A percentile compares a stretch with the other conserved stretches of the same genome.
Evolutionary conservation across 768 basidiomycete genomes (phyloP).

Genomic region (Podaxis sp.): DNA sequence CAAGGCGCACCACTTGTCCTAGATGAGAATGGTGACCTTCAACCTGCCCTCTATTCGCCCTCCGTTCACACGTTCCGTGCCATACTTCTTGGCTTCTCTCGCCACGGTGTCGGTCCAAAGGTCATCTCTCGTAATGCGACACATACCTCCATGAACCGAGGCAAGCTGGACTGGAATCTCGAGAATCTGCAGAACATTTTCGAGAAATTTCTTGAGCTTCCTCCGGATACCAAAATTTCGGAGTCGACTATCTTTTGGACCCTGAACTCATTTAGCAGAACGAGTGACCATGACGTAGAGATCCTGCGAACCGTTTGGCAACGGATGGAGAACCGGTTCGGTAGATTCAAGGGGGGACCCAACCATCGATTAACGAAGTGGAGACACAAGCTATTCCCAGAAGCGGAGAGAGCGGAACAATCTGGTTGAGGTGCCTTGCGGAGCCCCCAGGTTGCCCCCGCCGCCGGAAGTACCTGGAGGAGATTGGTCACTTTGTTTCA

Average conservation of each 20-base stretch:
- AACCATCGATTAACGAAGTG: conserved; percentile 44
- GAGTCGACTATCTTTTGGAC: conserved; percentile 62
- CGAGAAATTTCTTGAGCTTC: conserved; percentile 59
- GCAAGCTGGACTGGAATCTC: conserved; percentile 52
- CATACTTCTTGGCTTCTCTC: conserved; percentile 74
- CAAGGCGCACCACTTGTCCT: conserved; percentile 29
- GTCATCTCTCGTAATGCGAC: conserved; percentile 4
- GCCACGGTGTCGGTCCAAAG: conserved; percentile 44
- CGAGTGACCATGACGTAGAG: conserved; percentile 50
- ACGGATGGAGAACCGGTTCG: conserved; percentile 56
- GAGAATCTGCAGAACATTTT: conserved; percentile 58
- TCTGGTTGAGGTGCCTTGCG: neutral
- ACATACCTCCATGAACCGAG: conserved; percentile 8
- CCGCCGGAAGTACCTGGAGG: neutral
- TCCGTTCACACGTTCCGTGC: conserved; percentile 61
- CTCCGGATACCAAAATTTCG: conserved; percentile 41
- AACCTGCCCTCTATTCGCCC: conserved; percentile 36
- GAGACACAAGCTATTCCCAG: conserved; percentile 34
- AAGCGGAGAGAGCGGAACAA: conserved; percentile 6
- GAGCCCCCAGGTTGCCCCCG: neutral
- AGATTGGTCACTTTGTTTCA: neutral
- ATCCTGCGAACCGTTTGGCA: conserved; percentile 58
- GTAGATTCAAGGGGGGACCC: conserved; percentile 40
- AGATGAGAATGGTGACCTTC: conserved; percentile 26
- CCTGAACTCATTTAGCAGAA: conserved; percentile 60